phyloP scores from a whole-genome alignment of 805 yeast species.

The Hanseniaspora singularis region DNA sequence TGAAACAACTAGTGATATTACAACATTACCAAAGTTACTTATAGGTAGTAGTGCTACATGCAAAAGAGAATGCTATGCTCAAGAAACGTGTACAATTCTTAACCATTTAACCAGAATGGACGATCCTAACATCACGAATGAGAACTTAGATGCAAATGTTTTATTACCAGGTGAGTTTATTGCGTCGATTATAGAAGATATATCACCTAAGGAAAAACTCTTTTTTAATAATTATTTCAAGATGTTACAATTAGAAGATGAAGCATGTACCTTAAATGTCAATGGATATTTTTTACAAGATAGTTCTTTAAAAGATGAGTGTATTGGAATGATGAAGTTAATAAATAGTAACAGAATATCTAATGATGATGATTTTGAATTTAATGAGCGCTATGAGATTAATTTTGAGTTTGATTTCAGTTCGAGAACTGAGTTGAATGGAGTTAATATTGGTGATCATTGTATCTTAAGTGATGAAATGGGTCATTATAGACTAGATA shows the following conservation, averaged over 20 bases:
- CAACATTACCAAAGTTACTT: slow-evolving; percentile 7
- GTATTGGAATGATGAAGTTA: slow-evolving; percentile 22
- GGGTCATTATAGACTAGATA: slow-evolving; percentile 65
- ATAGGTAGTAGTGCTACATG: slow-evolving; percentile 13
- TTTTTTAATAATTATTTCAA: slow-evolving; percentile 68
- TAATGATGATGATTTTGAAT: slow-evolving; percentile 41
- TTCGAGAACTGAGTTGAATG: slow-evolving; percentile 27
- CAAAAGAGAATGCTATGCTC: slow-evolving; percentile 12
- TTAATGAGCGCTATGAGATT: slow-evolving; percentile 27
- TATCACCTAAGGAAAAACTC: slow-evolving; percentile 28
- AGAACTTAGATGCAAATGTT: slow-evolving; percentile 34
- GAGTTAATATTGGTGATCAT: slow-evolving; percentile 46
- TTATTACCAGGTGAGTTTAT: slow-evolving; percentile 10
- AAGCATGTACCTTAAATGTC: slow-evolving; percentile 36
- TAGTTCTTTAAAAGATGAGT: not conserved
- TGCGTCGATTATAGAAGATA: slow-evolving; percentile 36
- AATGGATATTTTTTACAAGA: slow-evolving; percentile 8
- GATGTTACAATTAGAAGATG: slow-evolving; percentile 40
- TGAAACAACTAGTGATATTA: slow-evolving; percentile 17
- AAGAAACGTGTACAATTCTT: slow-evolving; percentile 14
- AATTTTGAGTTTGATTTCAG: not conserved
- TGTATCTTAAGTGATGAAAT: slow-evolving; percentile 66
- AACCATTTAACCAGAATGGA: slow-evolving; percentile 48
- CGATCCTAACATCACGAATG: slow-evolving; percentile 43
- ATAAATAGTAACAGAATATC: slow-evolving; percentile 44